Percentiles rank a stretch among this genome's conserved stretches.
phyloP scores from a whole-genome alignment of 2,329 filamentous ascomycete genomes.

The Volutella citrinella region DNA sequence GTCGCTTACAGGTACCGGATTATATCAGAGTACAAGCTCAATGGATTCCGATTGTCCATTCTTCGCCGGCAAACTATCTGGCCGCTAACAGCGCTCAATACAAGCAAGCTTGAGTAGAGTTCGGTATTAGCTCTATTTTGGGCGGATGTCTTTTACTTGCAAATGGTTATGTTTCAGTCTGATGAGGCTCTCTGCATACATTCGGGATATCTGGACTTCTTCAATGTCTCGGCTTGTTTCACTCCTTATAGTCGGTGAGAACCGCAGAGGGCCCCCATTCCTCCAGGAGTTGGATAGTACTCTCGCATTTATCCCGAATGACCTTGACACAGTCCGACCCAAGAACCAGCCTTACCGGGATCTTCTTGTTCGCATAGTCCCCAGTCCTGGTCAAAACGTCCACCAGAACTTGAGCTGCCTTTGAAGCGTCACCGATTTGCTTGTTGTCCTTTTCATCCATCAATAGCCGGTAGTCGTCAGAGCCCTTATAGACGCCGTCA shows the following conservation, averaged over 20 bases:
- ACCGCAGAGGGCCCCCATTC: slow-evolving; percentile 42
- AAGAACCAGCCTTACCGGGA: slow-evolving; percentile 50
- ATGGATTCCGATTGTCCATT: too few relatives aligned
- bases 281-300: slow-evolving; percentile 41
- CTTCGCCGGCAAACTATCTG: too few relatives aligned
- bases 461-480: slow-evolving; percentile 4
- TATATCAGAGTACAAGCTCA: too few relatives aligned
- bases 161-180: too few relatives aligned
- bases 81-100: too few relatives aligned
- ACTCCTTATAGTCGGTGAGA: slow-evolving; percentile 20
- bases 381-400: slow-evolving; percentile 54
- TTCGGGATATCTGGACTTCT: too few relatives aligned
- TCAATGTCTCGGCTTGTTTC: too few relatives aligned
- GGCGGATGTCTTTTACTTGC: too few relatives aligned
- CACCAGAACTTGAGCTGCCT: slow-evolving; percentile 48
- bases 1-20: too few relatives aligned
- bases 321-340: slow-evolving; percentile 44
- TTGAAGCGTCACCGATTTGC: slow-evolving; percentile 46
- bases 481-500: slow-evolving; percentile 8
- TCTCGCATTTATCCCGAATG: slow-evolving; percentile 41
- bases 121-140: too few relatives aligned
- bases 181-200: too few relatives aligned
- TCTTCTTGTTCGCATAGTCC: slow-evolving; percentile 40
- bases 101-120: too few relatives aligned
- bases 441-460: slow-evolving; percentile 9